Base-by-base conservation (phyloP, 345 rosid genomes). In the Pistacia atlantica region DNA sequence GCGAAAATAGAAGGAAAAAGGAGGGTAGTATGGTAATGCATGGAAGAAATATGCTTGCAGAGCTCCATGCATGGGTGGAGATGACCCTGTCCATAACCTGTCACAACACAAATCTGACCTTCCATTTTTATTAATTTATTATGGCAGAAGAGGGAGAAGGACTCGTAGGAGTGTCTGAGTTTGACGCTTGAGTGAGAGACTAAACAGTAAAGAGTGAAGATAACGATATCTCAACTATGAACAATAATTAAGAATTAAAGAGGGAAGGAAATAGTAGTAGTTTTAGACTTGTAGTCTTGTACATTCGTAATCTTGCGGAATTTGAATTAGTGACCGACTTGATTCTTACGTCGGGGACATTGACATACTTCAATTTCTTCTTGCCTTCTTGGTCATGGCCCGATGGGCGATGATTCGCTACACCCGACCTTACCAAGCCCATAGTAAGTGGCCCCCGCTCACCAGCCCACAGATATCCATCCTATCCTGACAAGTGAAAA, bases 1-100 rank as follows among this genome's bases (percentile, higher is more conserved):
- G 84, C 25, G 57, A 72, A 49, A 56, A 13, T 4, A 45, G 75
- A 78, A 60, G 80, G 67, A 72, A 42, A 59, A n/a, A 75, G 49
- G 72, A 83, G 60, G 74, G 82, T 67, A 42, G 77, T 59, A 49
- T 22, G 20, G 73, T 65, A 68, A 67, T 49, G 6, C 0, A 46
- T 70, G 22, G 42, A 73, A 51, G 80, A 59, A 64, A 80, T 78
- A 66, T 80, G 76, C 8, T 75, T 83, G 78, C 84, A 83, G 55
- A 83, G 84, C 78, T 78, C 76, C 69, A 80, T 78, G 76, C 84
- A 77, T 48, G 82, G 86, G 63, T 75, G 69, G 37, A 80, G 82
- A 11, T 83, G 84, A 59, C 86, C 86, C 33, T 72, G 80, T 57
- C 82, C 84, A 52, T 63, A 71, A 62, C 71, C 77, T 69, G 84